Percentiles rank a stretch among this genome's conserved stretches.
These are phyloP conservation scores for Ophiostoma pallidulum DNA, from an alignment of 2,329 filamentous ascomycete species.

Conservation along the genomic window DNA sequence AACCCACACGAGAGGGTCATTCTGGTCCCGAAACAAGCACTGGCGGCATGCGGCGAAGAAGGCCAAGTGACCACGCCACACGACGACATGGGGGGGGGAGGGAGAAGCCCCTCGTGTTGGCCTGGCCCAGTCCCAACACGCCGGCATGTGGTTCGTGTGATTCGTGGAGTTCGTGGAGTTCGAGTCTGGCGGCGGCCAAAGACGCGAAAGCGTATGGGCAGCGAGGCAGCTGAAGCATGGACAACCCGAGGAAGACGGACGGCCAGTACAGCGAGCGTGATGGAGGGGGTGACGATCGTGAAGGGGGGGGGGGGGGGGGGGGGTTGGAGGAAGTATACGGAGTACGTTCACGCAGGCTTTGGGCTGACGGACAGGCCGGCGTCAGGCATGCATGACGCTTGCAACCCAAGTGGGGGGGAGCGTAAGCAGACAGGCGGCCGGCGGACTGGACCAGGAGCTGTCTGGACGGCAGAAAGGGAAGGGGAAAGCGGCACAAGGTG, in stretches of 20 bases:
- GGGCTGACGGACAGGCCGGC: conserved; percentile 3
- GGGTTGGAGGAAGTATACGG: background rate
- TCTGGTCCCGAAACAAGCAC: too few relatives aligned
- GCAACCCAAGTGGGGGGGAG: conserved; percentile 14
- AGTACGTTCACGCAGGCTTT: background rate
- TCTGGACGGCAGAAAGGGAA: background rate
- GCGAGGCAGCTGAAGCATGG: too few relatives aligned
- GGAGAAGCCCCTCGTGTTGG: too few relatives aligned
- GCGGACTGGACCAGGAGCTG: background rate
- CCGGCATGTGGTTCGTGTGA: background rate
- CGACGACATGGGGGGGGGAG: too few relatives aligned
- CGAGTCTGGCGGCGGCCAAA: too few relatives aligned
- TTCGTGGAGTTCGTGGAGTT: too few relatives aligned
- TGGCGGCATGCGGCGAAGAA: too few relatives aligned
- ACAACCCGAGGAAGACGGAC: too few relatives aligned
- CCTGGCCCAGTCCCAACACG: background rate
- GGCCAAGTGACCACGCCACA: conserved; percentile 7
- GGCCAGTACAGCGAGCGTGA: too few relatives aligned
- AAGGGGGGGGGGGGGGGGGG: background rate
- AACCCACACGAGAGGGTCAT: too few relatives aligned
- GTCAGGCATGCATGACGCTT: conserved; percentile 5
- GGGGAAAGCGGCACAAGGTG: too few relatives aligned
- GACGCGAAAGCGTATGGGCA: too few relatives aligned
- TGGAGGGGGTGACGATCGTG: background rate
- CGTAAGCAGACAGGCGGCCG: conserved; percentile 7